Base-by-base conservation (phyloP, 176 grass and related monocot species). In the Avena eriantha region DNA sequence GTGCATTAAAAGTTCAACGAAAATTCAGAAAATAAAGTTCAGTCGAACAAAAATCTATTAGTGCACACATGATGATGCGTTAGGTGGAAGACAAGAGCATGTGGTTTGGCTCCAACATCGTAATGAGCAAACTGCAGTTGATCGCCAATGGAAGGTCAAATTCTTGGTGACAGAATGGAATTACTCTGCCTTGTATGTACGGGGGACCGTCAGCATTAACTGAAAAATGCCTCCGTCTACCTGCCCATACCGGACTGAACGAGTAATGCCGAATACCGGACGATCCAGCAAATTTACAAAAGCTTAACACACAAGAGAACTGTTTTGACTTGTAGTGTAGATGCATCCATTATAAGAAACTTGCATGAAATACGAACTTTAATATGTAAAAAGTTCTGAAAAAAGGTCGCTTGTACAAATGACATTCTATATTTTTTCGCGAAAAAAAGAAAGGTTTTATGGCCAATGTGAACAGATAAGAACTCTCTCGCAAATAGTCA, bases 51-150 rank as follows among this genome's bases (percentile, higher is more conserved):
- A 72, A 33, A 47, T 45, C 5, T 71, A 74, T 26, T 21, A 50
- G 79, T 8, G 67, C 61, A 80, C 11, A 13, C 43, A 66, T 47
- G 45, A 47, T 19, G 34, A 83, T 17, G 31, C 35, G 35, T 48
- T 34, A 33, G 34, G 71, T 65, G 83, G 71, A 85, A 18, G 57
- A 57, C 51, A 78, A 57, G 49, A 75, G 58, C 58, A 18, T 17
- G 72, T 65, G 57, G 0, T 47, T 66, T 53, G 31, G 45, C 46
- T 65, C 83, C 43, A 76, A 13, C 39, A 76, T 23, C n/a, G 45
- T n/a, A 11, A 69, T 3, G 64, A 71, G 0, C 31, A 82, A 82
- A 57, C 33, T 85, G 83, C 73, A 85, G 59, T 85, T 85, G 73
- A 54, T 77, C 29, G 22, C 83, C 83, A 53, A 50, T 77, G 59